Percentiles rank a stretch among this genome's conserved stretches.
phyloP scores from a whole-genome alignment of 2,329 filamentous ascomycete species.

The Pseudocercospora eumusae region DNA sequence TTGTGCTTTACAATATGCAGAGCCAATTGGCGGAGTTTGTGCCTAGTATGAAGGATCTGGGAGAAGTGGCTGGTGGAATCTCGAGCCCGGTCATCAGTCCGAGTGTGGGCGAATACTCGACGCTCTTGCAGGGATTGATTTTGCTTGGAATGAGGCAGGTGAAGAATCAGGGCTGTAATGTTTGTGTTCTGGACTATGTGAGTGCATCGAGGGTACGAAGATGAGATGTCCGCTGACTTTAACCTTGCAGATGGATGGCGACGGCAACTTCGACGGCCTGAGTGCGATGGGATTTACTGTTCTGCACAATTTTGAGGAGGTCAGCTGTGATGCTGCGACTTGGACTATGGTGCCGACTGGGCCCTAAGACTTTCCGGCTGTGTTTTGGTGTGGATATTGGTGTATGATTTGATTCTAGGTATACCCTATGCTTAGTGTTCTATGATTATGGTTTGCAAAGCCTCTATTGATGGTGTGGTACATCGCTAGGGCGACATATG shows the following conservation, averaged over 20 bases:
- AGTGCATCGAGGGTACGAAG: constrained; percentile 41
- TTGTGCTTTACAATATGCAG: constrained; percentile 73
- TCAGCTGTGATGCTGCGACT: constrained; percentile 66
- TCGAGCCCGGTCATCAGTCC: constrained; percentile 76
- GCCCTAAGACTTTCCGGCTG: neutral
- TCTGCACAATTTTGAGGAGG: constrained; percentile 78
- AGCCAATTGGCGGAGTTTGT: constrained; percentile 69
- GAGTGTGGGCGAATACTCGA: constrained; percentile 66
- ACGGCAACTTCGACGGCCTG: constrained; percentile 72
- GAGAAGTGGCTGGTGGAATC: constrained; percentile 69
- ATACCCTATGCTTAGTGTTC: neutral
- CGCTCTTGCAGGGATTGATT: constrained; percentile 74
- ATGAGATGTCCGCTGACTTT: constrained; percentile 31
- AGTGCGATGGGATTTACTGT: constrained; percentile 78
- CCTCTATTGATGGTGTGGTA: no score
- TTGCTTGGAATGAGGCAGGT: constrained; percentile 80
- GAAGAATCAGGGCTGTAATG: constrained; percentile 72
- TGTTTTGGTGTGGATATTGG: neutral
- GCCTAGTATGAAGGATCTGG: constrained; percentile 64
- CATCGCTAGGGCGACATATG: no score
- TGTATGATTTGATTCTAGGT: neutral
- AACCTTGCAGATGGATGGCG: constrained; percentile 62
- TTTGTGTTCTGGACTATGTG: constrained; percentile 78
- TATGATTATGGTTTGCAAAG: neutral
- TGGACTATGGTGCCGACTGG: constrained; percentile 49